Evolutionary conservation across 768 basidiomycete species (phyloP), one percentile per base, ranked within the genome.

Genomic region (Favolaschia claudopus): DNA sequence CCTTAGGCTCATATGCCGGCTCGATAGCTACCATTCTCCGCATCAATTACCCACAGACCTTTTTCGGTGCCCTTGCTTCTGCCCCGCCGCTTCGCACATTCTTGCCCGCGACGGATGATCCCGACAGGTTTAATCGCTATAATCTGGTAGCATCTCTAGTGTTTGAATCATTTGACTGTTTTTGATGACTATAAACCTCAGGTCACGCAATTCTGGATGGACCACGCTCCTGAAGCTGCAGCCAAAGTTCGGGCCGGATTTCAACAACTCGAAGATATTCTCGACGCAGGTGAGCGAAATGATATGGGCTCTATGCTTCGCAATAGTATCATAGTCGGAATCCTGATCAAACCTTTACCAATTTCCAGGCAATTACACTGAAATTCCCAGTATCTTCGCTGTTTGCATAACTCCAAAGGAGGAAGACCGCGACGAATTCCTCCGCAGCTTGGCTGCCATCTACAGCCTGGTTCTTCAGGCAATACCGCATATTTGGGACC

Each of bases 1-100:
- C n/a, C n/a, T n/a, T n/a, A 51, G 49, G 49, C 49, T 51, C 49
- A 15, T 51, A 51, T n/a, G 28, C 37, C 38, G 49, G 28, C 38
- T 40, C 28, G 19, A 28, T 51, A n/a, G 24, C 37, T 22, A 51
- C 37, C 1, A 13, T 51, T 19, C 19, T 51, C 12, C 50, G 50
- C 14, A 52, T 52, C 38, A 52, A 52, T 27, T 40, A 52, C 31
- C 39, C 50, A 31, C 20, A 42, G 5, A 52, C 39, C 4, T 52
- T 42, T 24, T 52, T 52, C 19, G 50, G 50, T 3, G 50, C 50
- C 1, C 29, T 52, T 7, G 39, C 50, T 5, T 52, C 50, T 32
- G 39, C 50, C 13, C 39, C 39, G 20, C 39, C 39, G n/a, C 29
- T 52, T 14, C 29, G 38, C 17, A 24, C 39, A 4, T 52, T 52